Evolutionary conservation across 257 asterid species (phyloP).

Genomic region (Fraxinus excelsior): DNA sequence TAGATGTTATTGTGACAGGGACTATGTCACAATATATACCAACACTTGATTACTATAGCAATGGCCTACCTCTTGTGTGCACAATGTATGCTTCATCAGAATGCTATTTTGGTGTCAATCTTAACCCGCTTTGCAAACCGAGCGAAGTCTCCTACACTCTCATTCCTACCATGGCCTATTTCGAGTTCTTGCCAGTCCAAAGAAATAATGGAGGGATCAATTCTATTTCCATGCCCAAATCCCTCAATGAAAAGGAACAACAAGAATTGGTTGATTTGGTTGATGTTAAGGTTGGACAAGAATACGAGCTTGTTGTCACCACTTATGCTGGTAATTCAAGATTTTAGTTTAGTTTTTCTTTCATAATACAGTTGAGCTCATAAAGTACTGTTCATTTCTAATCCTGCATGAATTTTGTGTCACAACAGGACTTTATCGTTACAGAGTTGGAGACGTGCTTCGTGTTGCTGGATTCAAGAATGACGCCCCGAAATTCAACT

Average conservation of each 20-base stretch:
- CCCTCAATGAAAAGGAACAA: conserved; percentile 4
- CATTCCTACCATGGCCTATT: neutral
- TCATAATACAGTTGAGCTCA: neutral
- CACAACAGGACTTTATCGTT: neutral
- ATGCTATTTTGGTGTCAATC: neutral
- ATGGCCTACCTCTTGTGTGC: neutral
- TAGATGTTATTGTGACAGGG: neutral
- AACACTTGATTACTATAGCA: neutral
- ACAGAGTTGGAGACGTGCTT: conserved; percentile 2
- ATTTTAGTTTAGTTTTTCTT: neutral
- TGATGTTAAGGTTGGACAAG: neutral
- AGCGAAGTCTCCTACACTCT: neutral
- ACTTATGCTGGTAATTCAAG: neutral
- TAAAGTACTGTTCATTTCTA: neutral
- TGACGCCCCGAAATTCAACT: neutral
- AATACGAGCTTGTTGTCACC: neutral
- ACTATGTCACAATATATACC: conserved; percentile 1
- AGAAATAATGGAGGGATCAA: neutral
- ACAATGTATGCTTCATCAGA: neutral
- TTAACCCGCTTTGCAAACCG: neutral
- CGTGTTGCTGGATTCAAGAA: neutral
- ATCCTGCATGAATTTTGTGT: neutral
- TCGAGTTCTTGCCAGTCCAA: neutral
- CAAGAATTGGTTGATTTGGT: neutral
- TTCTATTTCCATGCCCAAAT: neutral